Conservation (phyloP, 1,284 basidiomycete species). For the Cutaneotrichosporon sp. region DNA sequence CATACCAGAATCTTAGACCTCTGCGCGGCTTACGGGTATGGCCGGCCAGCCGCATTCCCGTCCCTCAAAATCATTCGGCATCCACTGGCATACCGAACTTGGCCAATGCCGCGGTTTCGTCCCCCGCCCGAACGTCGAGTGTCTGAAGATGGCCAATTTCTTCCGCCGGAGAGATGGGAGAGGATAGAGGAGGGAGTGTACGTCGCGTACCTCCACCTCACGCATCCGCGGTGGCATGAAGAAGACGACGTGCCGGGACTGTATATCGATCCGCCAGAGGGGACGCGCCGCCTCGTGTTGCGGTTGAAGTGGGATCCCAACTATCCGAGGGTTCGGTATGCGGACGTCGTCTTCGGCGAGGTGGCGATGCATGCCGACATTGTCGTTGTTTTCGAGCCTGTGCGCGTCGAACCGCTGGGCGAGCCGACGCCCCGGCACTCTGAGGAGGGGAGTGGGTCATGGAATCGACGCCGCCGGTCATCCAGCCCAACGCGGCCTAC, state of each 20-base stretch:
- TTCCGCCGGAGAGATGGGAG: conserved; percentile 1
- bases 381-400: conserved; percentile 2
- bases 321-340: conserved; percentile 3
- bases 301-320: conserved; percentile 1
- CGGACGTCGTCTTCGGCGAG: conserved; percentile 4
- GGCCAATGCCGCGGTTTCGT: conserved; percentile 7
- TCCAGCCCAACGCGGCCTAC: background rate
- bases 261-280: conserved; percentile 6
- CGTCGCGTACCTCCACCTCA: conserved; percentile 10
- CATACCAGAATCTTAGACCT: conserved; percentile 1
- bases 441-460: too few relatives aligned
- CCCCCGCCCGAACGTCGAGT: background rate
- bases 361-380: conserved; percentile 5
- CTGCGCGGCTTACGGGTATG: conserved; percentile 2
- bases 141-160: background rate
- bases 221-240: conserved; percentile 7
- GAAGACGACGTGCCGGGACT: conserved; percentile 2
- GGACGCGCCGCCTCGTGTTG: background rate
- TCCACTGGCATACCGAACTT: background rate
- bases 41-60: background rate
- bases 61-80: background rate
- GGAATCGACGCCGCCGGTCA: background rate
- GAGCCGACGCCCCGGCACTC: background rate
- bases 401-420: background rate
- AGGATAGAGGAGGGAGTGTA: background rate